Evolutionary conservation across 2,329 filamentous ascomycete genomes (phyloP), one percentile per base, ranked within the genome.

Genomic region (Clonostachys chloroleuca): DNA sequence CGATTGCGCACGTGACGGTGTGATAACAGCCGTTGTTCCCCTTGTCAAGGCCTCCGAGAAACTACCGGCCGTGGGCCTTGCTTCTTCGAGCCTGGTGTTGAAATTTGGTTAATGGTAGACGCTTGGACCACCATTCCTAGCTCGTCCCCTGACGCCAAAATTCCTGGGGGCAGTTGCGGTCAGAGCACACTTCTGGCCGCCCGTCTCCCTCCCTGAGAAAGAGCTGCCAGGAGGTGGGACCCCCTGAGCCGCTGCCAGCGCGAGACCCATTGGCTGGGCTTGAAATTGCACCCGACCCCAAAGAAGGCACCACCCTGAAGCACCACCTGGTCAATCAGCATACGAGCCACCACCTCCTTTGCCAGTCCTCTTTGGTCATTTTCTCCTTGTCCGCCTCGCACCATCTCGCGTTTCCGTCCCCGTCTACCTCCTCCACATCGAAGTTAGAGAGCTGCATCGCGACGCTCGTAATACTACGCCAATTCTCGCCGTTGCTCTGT

Each of bases 251-350:
- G 14, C 7, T 39, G n/a, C n/a, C n/a, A n/a, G n/a, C n/a, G 36
- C 50, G 61, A 51, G 59, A 57, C 49, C 59, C 56, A 62, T 60
- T 60, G 59, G 59, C 59, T 52, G 58, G 48, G 56, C 59, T 51
- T 47, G 59, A 62, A 62, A 62, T 62, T 62, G 58, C 53, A 58
- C 52, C 54, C 53, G 49, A 48, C 53, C 52, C 36, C 14, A 18
- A n/a, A 39, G 36, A 39, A 39, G 36, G 36, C 17, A 39, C 36
- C 36, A 39, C 36, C 36, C 36, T 39, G 14, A 18, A 39, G 17
- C 36, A 39, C 36, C 36, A 39, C 36, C 10, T n/a, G 17, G 14
- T 39, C 17, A 18, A 34, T 30, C 17, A 10, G 24, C 13, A 24
- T 16, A 33, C 13, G 17, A 47, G 35, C 20, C 34, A 50, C 45